phyloP scores from a whole-genome alignment of 305 asterid genomes.

The Caryopteris hybrid region DNA sequence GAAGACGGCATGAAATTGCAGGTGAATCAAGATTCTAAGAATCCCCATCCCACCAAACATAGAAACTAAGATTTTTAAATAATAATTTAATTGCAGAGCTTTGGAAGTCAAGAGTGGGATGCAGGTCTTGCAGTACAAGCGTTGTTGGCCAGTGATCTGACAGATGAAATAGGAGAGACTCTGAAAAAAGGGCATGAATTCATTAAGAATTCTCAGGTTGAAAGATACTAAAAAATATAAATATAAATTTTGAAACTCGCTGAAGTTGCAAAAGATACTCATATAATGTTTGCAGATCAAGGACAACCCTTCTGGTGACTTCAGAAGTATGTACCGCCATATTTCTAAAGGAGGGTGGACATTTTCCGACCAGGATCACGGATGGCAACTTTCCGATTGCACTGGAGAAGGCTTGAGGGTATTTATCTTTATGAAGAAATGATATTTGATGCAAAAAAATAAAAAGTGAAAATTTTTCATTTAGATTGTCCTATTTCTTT shows the following conservation, averaged over 20 bases:
- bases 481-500: background rate
- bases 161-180: slow-evolving; percentile 51
- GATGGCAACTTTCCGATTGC: slow-evolving; percentile 91
- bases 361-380: slow-evolving; percentile 79
- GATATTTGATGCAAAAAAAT: background rate
- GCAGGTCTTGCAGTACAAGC: slow-evolving; percentile 81
- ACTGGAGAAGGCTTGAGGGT: slow-evolving; percentile 92
- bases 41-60: too few species aligned
- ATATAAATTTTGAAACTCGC: too few species aligned
- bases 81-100: slow-evolving; percentile 45
- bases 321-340: slow-evolving; percentile 62
- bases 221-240: background rate
- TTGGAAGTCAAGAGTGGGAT: slow-evolving; percentile 92
- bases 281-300: slow-evolving; percentile 35
- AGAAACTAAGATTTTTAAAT: background rate
- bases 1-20: slow-evolving; percentile 99
- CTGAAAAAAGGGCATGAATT: slow-evolving; percentile 59
- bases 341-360: slow-evolving; percentile 83
- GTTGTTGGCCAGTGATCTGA: slow-evolving; percentile 56
- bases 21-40: slow-evolving; percentile 24
- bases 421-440: background rate
- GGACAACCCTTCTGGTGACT: slow-evolving; percentile 69
- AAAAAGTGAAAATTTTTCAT: background rate
- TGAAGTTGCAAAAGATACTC: background rate
- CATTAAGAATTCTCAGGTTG: slow-evolving; percentile 66